phyloP scores from a whole-genome alignment of 2,329 filamentous ascomycete genomes.

The Elsinoe arachidis region DNA sequence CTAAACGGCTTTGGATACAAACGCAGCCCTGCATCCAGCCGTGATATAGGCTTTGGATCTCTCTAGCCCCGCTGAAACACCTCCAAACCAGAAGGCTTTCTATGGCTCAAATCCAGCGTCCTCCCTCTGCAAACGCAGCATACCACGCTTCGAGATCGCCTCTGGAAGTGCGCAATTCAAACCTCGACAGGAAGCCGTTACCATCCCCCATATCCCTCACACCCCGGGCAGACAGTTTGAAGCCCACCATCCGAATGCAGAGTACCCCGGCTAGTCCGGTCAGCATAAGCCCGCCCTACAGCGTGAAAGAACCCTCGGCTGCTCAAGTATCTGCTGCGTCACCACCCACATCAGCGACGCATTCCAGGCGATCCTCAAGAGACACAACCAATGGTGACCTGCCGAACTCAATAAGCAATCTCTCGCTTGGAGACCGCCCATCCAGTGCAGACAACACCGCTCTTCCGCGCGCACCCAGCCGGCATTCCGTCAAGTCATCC shows the following conservation, averaged over 20 bases:
- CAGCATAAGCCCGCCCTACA: conserved; percentile 25
- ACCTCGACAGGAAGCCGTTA: conserved; percentile 13
- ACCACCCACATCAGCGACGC: conserved; percentile 7
- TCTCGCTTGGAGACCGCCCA: conserved; percentile 13
- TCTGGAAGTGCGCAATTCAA: conserved; percentile 11
- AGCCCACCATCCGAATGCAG: conserved; percentile 23
- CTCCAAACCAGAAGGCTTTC: conserved; percentile 8
- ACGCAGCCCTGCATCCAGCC: conserved; percentile 5
- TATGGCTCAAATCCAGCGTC: conserved; percentile 51
- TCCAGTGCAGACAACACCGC: conserved; percentile 2
- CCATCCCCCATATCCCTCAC: conserved; percentile 11
- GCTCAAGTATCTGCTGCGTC: conserved; percentile 17
- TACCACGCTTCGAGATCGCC: conserved; percentile 16
- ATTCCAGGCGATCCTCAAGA: conserved; percentile 9
- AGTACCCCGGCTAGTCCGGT: conserved; percentile 27
- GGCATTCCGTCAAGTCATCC: conserved; percentile 11
- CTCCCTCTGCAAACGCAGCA: conserved; percentile 21
- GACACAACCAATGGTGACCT: conserved; percentile 11
- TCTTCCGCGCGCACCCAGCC: not conserved
- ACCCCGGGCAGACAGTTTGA: conserved; percentile 11
- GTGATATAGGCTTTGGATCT: not conserved
- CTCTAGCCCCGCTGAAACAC: conserved; percentile 1
- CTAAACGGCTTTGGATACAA: not conserved
- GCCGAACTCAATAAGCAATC: conserved; percentile 13
- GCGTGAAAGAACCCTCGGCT: conserved; percentile 23